Evolutionary conservation across 768 basidiomycete genomes (phyloP).

Genomic region (Macrocybe gigantea): DNA sequence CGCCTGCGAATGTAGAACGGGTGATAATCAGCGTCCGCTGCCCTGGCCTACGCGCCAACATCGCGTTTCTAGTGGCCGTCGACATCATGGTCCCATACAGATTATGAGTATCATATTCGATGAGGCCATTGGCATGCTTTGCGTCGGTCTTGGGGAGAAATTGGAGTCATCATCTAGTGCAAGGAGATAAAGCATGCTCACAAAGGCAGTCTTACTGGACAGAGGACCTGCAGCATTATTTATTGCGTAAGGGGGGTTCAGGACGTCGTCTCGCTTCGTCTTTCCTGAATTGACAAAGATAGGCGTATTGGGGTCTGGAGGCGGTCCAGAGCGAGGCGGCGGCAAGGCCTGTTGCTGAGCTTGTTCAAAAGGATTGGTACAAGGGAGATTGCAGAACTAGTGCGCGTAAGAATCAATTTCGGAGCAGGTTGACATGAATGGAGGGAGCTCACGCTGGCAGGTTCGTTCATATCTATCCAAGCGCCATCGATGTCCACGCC

Average conservation of each 20-base stretch:
- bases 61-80: constrained; percentile 49
- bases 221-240: constrained; percentile 50
- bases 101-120: constrained; percentile 62
- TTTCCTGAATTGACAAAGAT: constrained; percentile 32
- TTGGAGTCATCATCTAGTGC: background rate
- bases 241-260: constrained; percentile 54
- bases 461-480: constrained; percentile 80
- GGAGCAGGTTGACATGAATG: background rate
- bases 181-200: constrained; percentile 19
- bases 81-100: constrained; percentile 74
- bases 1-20: constrained; percentile 68
- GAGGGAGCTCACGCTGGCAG: constrained; percentile 43
- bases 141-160: constrained; percentile 29
- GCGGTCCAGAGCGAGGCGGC: constrained; percentile 40
- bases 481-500: constrained; percentile 65
- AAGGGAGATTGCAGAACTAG: constrained; percentile 61
- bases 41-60: constrained; percentile 58
- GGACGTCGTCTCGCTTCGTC: constrained; percentile 27
- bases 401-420: background rate
- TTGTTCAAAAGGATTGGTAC: constrained; percentile 53
- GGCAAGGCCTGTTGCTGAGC: constrained; percentile 48
- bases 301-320: constrained; percentile 48
- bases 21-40: constrained; percentile 61
- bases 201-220: constrained; percentile 50
- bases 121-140: constrained; percentile 49